Conservation (phyloP, 176 grass and related monocot genomes). For the Urochloa ruziziensis region DNA sequence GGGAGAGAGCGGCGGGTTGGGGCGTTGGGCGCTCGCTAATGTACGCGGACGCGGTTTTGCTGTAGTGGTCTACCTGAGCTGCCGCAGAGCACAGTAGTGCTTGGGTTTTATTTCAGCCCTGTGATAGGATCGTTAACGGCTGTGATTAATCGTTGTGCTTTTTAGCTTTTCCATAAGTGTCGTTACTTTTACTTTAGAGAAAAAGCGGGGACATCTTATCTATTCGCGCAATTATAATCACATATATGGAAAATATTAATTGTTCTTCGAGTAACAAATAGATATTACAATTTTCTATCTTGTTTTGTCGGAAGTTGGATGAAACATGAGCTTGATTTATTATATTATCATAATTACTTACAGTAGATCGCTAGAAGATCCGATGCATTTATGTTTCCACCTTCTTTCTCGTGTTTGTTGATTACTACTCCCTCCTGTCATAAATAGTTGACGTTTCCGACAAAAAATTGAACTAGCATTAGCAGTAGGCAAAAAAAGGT, state of each 20-base stretch:
- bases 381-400: neutral
- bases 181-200: neutral
- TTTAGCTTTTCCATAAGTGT: neutral
- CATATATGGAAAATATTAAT: neutral
- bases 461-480: too few relatives aligned
- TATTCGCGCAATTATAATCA: neutral
- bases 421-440: neutral
- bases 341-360: neutral
- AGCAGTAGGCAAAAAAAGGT: too few relatives aligned
- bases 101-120: neutral
- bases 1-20: neutral
- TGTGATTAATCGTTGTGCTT: neutral
- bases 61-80: neutral
- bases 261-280: neutral
- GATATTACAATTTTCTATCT: neutral
- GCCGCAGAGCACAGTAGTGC: neutral
- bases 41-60: slow-evolving; percentile 26
- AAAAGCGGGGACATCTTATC: neutral
- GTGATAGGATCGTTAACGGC: neutral
- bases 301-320: neutral
- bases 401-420: neutral
- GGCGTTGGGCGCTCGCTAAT: slow-evolving; percentile 14
- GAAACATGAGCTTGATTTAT: neutral
- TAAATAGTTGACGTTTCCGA: neutral
- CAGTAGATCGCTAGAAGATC: neutral